Conservation (phyloP, 179 eudicot species). For the Beta corolliflora region DNA sequence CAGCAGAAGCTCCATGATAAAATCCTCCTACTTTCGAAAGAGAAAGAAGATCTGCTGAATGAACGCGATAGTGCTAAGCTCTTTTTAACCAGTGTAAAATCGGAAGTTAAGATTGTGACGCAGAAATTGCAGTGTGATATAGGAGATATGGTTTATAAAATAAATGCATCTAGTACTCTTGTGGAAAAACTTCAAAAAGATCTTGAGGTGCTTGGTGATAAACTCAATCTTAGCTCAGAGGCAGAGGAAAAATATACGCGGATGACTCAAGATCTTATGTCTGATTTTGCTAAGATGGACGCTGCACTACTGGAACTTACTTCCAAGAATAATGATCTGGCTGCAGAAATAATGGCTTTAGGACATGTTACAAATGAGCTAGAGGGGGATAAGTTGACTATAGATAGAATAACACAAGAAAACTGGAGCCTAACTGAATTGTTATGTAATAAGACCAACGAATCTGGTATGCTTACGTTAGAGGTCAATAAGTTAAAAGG, state of each 20-base stretch:
- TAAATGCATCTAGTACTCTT: constrained; percentile 48
- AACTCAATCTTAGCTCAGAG: constrained; percentile 50
- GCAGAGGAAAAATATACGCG: constrained; percentile 51
- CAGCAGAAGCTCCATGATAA: constrained; percentile 40
- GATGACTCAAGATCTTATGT: constrained; percentile 52
- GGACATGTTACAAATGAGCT: constrained; percentile 55
- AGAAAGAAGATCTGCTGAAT: constrained; percentile 49
- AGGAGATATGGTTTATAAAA: constrained; percentile 42
- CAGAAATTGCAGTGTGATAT: constrained; percentile 58
- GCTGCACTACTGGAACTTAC: constrained; percentile 57
- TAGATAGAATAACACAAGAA: constrained; percentile 54
- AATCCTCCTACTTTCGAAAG: constrained; percentile 49
- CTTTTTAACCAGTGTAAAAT: constrained; percentile 41
- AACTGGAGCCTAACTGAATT: constrained; percentile 43
- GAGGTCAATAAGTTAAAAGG: constrained; percentile 59
- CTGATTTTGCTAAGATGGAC: constrained; percentile 60
- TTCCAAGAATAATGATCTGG: constrained; percentile 50
- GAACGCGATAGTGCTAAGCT: constrained; percentile 54
- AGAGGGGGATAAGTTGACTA: constrained; percentile 42
- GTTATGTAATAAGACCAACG: constrained; percentile 47
- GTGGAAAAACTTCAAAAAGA: constrained; percentile 61
- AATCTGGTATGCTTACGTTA: constrained; percentile 46
- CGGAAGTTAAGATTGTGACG: constrained; percentile 48
- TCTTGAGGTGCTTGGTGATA: constrained; percentile 54
- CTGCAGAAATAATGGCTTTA: constrained; percentile 50